Evolutionary conservation across 1,284 basidiomycete genomes (phyloP).

Genomic region (Tetrapyrgos nigripes): DNA sequence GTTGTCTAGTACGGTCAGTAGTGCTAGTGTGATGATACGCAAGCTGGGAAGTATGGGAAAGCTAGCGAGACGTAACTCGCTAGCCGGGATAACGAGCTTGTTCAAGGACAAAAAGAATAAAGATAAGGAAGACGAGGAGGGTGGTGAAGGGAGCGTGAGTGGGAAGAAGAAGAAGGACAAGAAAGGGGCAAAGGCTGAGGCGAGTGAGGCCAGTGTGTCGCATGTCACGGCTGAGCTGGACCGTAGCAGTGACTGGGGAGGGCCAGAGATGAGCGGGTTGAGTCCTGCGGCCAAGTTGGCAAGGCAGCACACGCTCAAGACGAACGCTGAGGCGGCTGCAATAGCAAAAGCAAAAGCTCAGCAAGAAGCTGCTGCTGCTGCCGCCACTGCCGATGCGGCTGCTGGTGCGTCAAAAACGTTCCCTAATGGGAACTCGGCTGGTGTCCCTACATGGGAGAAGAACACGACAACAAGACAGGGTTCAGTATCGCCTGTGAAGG

Average conservation of each 20-base stretch:
- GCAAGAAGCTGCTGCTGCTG: constrained; percentile 46
- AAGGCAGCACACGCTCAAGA: constrained; percentile 87
- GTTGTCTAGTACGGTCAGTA: constrained; percentile 94
- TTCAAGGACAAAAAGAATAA: constrained; percentile 91
- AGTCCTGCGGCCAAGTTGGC: constrained; percentile 94
- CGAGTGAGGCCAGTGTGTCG: constrained; percentile 79
- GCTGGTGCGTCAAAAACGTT: constrained; percentile 28
- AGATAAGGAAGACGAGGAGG: constrained; percentile 63
- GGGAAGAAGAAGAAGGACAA: constrained; percentile 60
- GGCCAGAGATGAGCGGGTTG: constrained; percentile 73
- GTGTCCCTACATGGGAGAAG: constrained; percentile 80
- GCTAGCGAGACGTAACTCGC: constrained; percentile 88
- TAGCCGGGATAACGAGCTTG: constrained; percentile 92
- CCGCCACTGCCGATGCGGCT: constrained; percentile 31
- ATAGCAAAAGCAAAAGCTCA: constrained; percentile 56
- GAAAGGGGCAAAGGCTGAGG: constrained; percentile 68
- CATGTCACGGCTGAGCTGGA: constrained; percentile 90
- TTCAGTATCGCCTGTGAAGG: constrained; percentile 49
- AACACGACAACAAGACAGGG: constrained; percentile 70
- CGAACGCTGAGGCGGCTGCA: constrained; percentile 83
- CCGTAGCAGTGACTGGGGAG: constrained; percentile 55
- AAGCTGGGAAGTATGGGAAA: constrained; percentile 95
- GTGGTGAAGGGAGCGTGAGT: constrained; percentile 3
- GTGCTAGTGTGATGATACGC: constrained; percentile 96
- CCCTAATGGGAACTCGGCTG: constrained; percentile 39